Evolutionary conservation across 176 grass and related monocot genomes (phyloP), one percentile per base, ranked within the genome.

Genomic region (Cenchrus fungigraminus): DNA sequence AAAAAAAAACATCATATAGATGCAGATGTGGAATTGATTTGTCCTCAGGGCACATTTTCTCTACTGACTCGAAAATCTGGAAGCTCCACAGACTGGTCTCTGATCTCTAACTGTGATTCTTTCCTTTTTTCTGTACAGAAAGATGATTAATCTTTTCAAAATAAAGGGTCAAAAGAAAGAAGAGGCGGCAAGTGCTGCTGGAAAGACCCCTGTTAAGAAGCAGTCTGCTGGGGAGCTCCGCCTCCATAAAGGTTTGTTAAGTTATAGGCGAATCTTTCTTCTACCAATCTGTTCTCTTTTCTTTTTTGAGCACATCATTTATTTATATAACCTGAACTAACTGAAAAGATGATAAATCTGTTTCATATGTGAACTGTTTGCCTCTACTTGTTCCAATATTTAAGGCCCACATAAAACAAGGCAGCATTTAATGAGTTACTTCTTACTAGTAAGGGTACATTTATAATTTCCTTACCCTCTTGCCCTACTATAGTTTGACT

Each of bases 71-170:
- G 37, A 76, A 42, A 58, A 42, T 57, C 25, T 62, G 11, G 17
- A 42, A 12, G 54, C 25, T 55, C 54, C 70, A 6, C 17, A 22
- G 68, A 51, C 5, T 1, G 16, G 16, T 77, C 14, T 70, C 68
- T 58, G 9, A 29, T 76, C 1, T 40, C 49, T 86, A 22, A 71
- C 72, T 69, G 37, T 87, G 58, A 32, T 76, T 55, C 1, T 73
- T 68, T 32, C 43, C 9, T 56, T 88, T 82, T 82, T 59, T 16
- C n/a, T 77, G 49, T 83, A 51, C 72, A 90, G 86, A 83, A 91
- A 70, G 56, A 96, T 96, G 94, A 93, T 96, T 79, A 96, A 93
- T 65, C 91, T 96, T 76, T 89, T 96, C 58, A 96, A 96, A 87
- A 93, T 96, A 85, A 96, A 96, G 79, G 94, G 85, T 11, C 91